Conservation (phyloP, 192 early-diverging fungal species). For the Linnemannia hyalina region DNA sequence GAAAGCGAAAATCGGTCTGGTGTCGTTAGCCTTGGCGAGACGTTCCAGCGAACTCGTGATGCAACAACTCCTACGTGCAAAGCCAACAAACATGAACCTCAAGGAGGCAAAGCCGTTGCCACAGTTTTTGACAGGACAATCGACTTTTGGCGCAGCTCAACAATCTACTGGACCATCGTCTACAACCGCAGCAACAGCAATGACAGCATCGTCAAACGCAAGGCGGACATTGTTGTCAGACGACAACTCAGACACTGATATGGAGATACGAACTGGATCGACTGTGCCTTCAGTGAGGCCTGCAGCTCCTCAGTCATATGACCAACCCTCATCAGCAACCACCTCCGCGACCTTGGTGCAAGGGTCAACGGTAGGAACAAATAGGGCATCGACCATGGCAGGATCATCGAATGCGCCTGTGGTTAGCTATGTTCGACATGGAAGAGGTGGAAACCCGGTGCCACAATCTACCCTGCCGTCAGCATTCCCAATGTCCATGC, state of each 20-base stretch:
- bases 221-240: not conserved
- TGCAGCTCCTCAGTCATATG: not conserved
- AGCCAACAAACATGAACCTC: constrained; percentile 16
- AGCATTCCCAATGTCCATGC: constrained; percentile 22
- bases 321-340: not conserved
- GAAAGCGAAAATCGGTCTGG: constrained; percentile 23
- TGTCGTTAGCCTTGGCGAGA: constrained; percentile 12
- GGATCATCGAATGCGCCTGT: not conserved
- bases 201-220: not conserved
- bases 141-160: not conserved
- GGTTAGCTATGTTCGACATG: not conserved
- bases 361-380: not conserved
- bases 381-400: not conserved
- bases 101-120: constrained; percentile 15
- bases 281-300: not conserved
- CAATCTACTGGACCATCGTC: not conserved
- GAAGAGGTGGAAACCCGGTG: not conserved
- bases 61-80: constrained; percentile 6
- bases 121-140: constrained; percentile 4
- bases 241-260: not conserved
- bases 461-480: not conserved
- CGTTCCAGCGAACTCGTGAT: constrained; percentile 30
- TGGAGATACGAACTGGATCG: not conserved
- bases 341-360: not conserved
- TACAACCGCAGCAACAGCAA: not conserved